Evolutionary conservation across 768 basidiomycete genomes (phyloP).

Genomic region (Dioszegia crocea): DNA sequence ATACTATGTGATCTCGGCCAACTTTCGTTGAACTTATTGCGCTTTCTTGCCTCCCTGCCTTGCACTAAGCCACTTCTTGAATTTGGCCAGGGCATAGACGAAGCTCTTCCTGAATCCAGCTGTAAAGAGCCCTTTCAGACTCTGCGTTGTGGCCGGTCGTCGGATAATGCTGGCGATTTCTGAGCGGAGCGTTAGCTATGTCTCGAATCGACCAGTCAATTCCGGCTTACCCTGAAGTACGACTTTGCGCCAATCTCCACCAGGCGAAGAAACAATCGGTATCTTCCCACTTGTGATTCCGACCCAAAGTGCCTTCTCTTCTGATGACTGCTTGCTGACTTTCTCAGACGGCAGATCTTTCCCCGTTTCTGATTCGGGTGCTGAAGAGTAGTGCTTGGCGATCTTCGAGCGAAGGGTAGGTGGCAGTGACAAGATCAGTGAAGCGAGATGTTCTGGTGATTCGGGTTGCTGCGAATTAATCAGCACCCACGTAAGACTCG

Average conservation of each 20-base stretch:
- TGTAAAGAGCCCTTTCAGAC: slow-evolving; percentile 77
- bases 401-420: slow-evolving; percentile 56
- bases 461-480: slow-evolving; percentile 61
- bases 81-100: slow-evolving; percentile 69
- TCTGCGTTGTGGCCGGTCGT: slow-evolving; percentile 76
- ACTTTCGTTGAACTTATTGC: background rate
- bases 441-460: slow-evolving; percentile 62
- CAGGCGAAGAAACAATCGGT: background rate
- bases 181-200: slow-evolving; percentile 40
- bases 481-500: background rate
- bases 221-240: slow-evolving; percentile 1
- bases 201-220: background rate
- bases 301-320: too few relatives aligned
- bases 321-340: background rate
- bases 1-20: background rate
- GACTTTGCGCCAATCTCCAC: slow-evolving; percentile 1
- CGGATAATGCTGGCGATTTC: slow-evolving; percentile 75
- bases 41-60: background rate
- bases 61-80: slow-evolving; percentile 75
- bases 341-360: too few relatives aligned
- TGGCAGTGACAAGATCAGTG: slow-evolving; percentile 75
- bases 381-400: background rate
- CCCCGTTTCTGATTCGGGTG: background rate
- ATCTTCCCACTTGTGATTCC: too few relatives aligned
- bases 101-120: slow-evolving; percentile 75